These are phyloP conservation scores for Eimeria acervulina DNA, from an alignment of 169 alveolate species.

Conservation along the genomic window DNA sequence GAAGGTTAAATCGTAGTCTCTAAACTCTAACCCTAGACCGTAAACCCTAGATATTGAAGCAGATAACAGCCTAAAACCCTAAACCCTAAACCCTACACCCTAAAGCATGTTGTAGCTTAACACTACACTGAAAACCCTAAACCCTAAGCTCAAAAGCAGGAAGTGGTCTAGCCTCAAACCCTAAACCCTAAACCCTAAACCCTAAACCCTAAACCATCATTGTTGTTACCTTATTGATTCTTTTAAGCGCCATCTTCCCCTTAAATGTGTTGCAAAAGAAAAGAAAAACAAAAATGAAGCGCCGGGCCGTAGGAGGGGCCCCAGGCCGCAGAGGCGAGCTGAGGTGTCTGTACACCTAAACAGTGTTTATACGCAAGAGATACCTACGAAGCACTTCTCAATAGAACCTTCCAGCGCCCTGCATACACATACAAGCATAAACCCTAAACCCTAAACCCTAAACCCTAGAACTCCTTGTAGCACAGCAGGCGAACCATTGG, in stretches of 20 bases:
- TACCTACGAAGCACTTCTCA: background rate
- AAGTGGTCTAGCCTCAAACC: too few relatives aligned
- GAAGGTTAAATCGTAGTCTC: too few relatives aligned
- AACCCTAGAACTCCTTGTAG: background rate
- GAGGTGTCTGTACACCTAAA: slow-evolving; percentile 31
- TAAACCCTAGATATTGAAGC: too few relatives aligned
- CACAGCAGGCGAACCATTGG: background rate
- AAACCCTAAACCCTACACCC: background rate
- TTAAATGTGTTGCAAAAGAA: background rate
- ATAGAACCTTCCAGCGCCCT: background rate
- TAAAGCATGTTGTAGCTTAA: too few relatives aligned
- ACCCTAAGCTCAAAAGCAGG: too few relatives aligned
- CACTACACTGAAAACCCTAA: too few relatives aligned
- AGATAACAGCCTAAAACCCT: too few relatives aligned
- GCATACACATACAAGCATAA: background rate
- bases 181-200: background rate
- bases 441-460: slow-evolving; percentile 42
- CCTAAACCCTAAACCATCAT: background rate
- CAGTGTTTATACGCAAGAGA: background rate
- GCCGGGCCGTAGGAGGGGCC: slow-evolving; percentile 32
- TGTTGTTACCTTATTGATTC: slow-evolving; percentile 93
- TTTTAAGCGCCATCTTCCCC: slow-evolving; percentile 94
- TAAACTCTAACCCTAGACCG: too few relatives aligned
- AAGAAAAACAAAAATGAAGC: background rate
- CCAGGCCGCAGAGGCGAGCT: slow-evolving; percentile 8